Percentiles rank a stretch among this genome's conserved stretches.
phyloP scores from a whole-genome alignment of 2,329 filamentous ascomycete genomes.

The Diaporthe sp. region DNA sequence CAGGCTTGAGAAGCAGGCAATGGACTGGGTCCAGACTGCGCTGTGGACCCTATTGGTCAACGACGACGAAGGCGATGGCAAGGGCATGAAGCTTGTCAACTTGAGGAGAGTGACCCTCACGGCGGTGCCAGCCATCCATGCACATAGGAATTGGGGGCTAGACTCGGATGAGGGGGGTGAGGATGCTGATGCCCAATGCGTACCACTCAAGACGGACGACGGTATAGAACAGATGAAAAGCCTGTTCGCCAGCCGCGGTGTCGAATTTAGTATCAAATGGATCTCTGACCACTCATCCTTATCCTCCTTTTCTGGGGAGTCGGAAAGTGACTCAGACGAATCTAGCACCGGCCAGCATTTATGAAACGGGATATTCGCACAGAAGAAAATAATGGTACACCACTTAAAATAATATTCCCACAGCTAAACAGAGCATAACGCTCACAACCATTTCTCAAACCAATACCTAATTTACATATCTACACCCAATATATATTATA shows the following conservation, averaged over 20 bases:
- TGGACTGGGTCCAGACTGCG: neutral
- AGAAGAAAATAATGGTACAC: too few species aligned
- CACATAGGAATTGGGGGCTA: too few species aligned
- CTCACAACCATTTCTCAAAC: too few species aligned
- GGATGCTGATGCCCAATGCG: neutral
- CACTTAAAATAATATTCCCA: too few species aligned
- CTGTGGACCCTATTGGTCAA: neutral
- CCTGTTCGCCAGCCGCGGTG: neutral
- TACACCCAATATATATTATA: too few species aligned
- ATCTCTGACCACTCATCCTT: neutral
- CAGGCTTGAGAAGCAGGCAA: neutral
- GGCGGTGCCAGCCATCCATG: constrained; percentile 7
- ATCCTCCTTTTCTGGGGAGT: neutral
- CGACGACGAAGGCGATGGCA: neutral
- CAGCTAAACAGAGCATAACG: too few species aligned
- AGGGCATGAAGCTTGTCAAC: neutral
- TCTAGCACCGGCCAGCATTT: neutral
- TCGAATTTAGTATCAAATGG: neutral
- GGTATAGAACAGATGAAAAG: neutral
- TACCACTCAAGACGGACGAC: neutral
- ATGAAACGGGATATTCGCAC: too few species aligned
- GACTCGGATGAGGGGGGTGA: neutral
- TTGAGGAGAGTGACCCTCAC: neutral
- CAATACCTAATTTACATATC: too few species aligned
- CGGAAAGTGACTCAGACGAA: neutral